Evolutionary conservation across 306 rosid genomes (phyloP), one percentile per base, ranked within the genome.

Genomic region (Ormosia semicastrata): DNA sequence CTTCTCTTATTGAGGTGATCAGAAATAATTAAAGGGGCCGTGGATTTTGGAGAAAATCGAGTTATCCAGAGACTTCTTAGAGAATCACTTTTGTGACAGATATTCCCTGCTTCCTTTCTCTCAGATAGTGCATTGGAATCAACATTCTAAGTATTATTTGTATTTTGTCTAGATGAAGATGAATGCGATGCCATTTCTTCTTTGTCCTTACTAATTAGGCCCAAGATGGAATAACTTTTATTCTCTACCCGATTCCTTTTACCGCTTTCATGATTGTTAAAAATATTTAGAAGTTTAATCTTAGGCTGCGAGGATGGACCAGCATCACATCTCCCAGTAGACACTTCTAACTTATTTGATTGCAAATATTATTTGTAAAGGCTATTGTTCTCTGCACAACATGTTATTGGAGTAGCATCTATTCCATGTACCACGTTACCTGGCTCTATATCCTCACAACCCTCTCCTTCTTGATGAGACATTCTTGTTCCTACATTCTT

Each of bases 361-460:
- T 66, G 84, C 24, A 78, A 32, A 67, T 52, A 9, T 73, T 66
- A 83, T 66, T 76, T 63, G 83, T 66, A 50, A 17, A 79, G 46
- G 66, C 68, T 65, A 37, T 77, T 80, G 30, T 84, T 74, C 72
- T 73, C 91, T 43, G 83, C 78, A 58, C 44, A 80, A 87, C 79
- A 89, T 32, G 87, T 70, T 79, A 88, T 79, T 46, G 97, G 91
- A 70, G 89, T 80, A n/a, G n/a, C n/a, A n/a, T n/a, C n/a, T n/a
- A n/a, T n/a, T n/a, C n/a, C n/a, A n/a, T n/a, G n/a, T n/a, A 37
- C 76, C 74, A 37, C 80, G 66, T 74, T 85, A 63, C 62, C 82
- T 57, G 80, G 76, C 72, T 86, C 92, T 53, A 74, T 76, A 73
- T 86, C 89, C 73, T 82, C 82, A 40, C 80, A 75, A 83, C 60